These are phyloP conservation scores for Theileria equi DNA, from an alignment of 169 alveolate species.

Conservation along the genomic window DNA sequence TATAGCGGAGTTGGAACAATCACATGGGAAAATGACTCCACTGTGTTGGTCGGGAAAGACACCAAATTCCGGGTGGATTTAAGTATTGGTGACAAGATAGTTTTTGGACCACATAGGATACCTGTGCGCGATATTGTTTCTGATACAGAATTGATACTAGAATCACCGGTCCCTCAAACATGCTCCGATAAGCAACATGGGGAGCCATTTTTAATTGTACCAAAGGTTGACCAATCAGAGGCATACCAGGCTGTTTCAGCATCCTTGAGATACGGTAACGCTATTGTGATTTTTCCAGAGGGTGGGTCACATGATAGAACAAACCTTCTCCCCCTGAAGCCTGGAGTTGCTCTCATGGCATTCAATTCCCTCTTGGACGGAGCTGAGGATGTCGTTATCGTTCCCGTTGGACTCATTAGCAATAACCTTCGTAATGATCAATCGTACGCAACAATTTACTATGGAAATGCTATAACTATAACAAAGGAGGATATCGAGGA, in stretches of 20 bases:
- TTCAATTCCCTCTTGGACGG: constrained; percentile 88
- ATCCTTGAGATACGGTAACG: constrained; percentile 83
- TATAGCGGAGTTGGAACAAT: constrained; percentile 81
- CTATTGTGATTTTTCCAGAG: constrained; percentile 93
- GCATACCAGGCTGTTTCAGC: constrained; percentile 85
- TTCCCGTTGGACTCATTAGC: constrained; percentile 85
- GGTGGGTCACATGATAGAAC: constrained; percentile 96
- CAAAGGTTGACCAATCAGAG: constrained; percentile 88
- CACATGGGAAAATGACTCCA: constrained; percentile 64
- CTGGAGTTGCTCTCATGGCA: constrained; percentile 93
- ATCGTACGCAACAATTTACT: constrained; percentile 80
- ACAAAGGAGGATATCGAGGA: constrained; percentile 71
- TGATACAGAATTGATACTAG: constrained; percentile 81
- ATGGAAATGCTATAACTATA: constrained; percentile 82
- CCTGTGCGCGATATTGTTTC: constrained; percentile 77
- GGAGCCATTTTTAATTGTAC: constrained; percentile 74
- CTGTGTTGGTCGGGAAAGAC: constrained; percentile 73
- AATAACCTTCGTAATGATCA: constrained; percentile 80
- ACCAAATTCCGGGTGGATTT: constrained; percentile 83
- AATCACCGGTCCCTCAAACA: constrained; percentile 55
- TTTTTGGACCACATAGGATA: constrained; percentile 68
- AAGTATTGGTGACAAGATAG: constrained; percentile 81
- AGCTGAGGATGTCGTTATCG: constrained; percentile 84
- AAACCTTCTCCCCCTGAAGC: constrained; percentile 89
- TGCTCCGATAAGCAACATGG: constrained; percentile 70